A percentile compares a stretch with the other conserved stretches of the same genome.
Conservation (phyloP, 768 basidiomycete genomes). For the Xanthoconium stramineum region DNA sequence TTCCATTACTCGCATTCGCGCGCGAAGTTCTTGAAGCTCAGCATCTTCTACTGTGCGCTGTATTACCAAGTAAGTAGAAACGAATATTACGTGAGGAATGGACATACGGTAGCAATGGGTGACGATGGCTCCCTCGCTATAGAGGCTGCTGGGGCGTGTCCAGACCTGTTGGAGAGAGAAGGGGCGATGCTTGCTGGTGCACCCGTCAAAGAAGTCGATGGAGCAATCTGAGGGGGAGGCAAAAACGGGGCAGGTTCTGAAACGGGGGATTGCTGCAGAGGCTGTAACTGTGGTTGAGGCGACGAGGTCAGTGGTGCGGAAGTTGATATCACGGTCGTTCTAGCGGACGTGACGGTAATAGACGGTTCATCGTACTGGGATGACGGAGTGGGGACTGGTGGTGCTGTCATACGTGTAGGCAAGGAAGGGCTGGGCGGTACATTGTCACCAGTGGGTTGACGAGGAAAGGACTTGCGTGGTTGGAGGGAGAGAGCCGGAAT, state of each 20-base stretch:
- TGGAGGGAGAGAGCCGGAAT: conserved; percentile 44
- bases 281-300: conserved; percentile 24
- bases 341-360: conserved; percentile 18
- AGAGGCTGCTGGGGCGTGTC: conserved; percentile 12
- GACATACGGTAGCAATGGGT: conserved; percentile 21
- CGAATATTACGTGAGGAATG: not conserved
- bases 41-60: conserved; percentile 45
- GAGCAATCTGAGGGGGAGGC: conserved; percentile 15
- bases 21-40: conserved; percentile 76
- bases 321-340: conserved; percentile 40
- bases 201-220: conserved; percentile 15
- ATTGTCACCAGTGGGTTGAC: conserved; percentile 39
- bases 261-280: conserved; percentile 19
- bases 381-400: not conserved
- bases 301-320: conserved; percentile 33
- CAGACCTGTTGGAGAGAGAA: conserved; percentile 5
- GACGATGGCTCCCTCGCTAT: conserved; percentile 30
- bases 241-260: conserved; percentile 7
- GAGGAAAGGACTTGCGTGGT: conserved; percentile 48
- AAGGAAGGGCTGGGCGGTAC: conserved; percentile 29
- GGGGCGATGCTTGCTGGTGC: conserved; percentile 1
- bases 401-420: conserved; percentile 26
- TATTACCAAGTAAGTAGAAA: conserved; percentile 8
- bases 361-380: conserved; percentile 23
- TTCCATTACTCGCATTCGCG: conserved; percentile 83